Evolutionary conservation across 257 asterid genomes (phyloP).

Genomic region (Mentha longifolia): DNA sequence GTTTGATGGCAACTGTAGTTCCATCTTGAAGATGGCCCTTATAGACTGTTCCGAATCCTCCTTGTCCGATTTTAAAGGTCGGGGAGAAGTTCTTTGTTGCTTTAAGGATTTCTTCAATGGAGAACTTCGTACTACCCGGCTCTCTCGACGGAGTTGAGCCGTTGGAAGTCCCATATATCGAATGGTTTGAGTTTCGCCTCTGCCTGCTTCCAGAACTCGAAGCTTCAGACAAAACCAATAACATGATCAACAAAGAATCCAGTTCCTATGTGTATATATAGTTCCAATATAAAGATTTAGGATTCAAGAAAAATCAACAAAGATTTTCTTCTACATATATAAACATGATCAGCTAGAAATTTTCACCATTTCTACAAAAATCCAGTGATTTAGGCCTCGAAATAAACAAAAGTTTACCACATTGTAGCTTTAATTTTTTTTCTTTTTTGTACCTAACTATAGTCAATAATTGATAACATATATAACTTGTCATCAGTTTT

Average conservation of each 20-base stretch:
- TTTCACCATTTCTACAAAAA: slow-evolving; percentile 3
- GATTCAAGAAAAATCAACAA: background rate
- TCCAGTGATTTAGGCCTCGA: background rate
- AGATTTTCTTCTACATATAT: slow-evolving; percentile 17
- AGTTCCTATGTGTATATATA: slow-evolving; percentile 10
- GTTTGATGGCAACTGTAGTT: slow-evolving; percentile 82
- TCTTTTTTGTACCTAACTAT: background rate
- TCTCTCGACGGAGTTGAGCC: slow-evolving; percentile 50
- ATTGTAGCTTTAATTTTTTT: background rate
- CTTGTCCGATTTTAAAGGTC: slow-evolving; percentile 87
- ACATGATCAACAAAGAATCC: slow-evolving; percentile 25
- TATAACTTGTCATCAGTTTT: background rate
- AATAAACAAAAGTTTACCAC: background rate
- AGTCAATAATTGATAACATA: background rate
- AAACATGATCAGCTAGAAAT: slow-evolving; percentile 26
- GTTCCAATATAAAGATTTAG: background rate
- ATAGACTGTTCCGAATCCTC: slow-evolving; percentile 97
- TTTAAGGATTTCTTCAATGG: slow-evolving; percentile 69
- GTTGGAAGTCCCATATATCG: slow-evolving; percentile 61
- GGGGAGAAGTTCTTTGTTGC: slow-evolving; percentile 89
- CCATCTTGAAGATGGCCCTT: slow-evolving; percentile 80
- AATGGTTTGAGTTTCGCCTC: slow-evolving; percentile 48
- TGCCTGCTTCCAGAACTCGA: slow-evolving; percentile 54
- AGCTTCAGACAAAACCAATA: slow-evolving; percentile 46
- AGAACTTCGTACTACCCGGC: slow-evolving; percentile 61